Percentiles rank a stretch among this genome's conserved stretches.
Evolutionary conservation across 768 basidiomycete genomes (phyloP).

Genomic region (Rubroboletus satanas): DNA sequence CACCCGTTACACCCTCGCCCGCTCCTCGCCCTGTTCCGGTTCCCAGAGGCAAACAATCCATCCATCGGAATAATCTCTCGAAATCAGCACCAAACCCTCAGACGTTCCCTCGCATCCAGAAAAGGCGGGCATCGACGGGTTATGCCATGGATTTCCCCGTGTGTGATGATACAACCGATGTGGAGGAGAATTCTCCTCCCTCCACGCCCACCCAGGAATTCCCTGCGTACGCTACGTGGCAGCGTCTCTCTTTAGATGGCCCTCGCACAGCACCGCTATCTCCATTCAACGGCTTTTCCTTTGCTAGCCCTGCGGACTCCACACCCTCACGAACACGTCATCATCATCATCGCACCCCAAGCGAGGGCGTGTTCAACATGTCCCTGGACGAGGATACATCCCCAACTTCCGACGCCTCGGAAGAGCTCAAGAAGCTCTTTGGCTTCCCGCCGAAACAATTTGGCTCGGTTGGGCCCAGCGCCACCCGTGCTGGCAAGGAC

Average conservation of each 20-base stretch:
- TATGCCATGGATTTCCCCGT: slow-evolving; percentile 51
- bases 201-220: slow-evolving; percentile 53
- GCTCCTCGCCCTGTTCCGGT: slow-evolving; percentile 46
- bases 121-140: slow-evolving; percentile 34
- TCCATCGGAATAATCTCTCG: slow-evolving; percentile 34
- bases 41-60: slow-evolving; percentile 30
- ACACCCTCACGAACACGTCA: slow-evolving; percentile 38
- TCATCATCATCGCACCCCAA: slow-evolving; percentile 57
- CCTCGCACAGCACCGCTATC: slow-evolving; percentile 52
- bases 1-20: slow-evolving; percentile 37
- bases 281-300: slow-evolving; percentile 38
- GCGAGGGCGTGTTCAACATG: slow-evolving; percentile 73
- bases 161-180: slow-evolving; percentile 68
- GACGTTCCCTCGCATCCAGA: slow-evolving; percentile 27
- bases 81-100: slow-evolving; percentile 51
- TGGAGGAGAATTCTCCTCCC: slow-evolving; percentile 39
- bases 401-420: slow-evolving; percentile 39
- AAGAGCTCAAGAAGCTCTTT: slow-evolving; percentile 35
- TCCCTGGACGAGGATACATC: slow-evolving; percentile 64
- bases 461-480: slow-evolving; percentile 27
- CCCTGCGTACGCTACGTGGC: slow-evolving; percentile 28
- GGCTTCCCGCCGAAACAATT: slow-evolving; percentile 31
- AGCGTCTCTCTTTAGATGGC: slow-evolving; percentile 36
- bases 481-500: slow-evolving; percentile 26
- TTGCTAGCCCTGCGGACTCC: slow-evolving; percentile 29